Evolutionary conservation across 2,329 filamentous ascomycete species (phyloP), one percentile per base, ranked within the genome.

Genomic region (Waltergamsia citrina): DNA sequence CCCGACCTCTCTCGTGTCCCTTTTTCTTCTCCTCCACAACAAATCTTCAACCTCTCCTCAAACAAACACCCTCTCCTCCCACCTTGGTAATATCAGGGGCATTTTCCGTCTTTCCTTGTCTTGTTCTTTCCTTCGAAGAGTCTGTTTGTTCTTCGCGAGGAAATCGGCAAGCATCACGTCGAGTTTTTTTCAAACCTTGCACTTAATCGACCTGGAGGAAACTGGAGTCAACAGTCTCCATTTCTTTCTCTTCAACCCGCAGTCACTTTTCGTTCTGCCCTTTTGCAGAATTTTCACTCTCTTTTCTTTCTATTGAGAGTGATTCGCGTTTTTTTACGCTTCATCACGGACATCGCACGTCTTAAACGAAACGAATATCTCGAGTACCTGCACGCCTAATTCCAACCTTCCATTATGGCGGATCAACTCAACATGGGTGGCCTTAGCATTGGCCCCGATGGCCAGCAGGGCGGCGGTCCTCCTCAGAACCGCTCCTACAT

Each of bases 381-480:
- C 24, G 16, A 34, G 19, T 25, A 17, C 28, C 26, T 23, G 27
- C 16, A 31, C 5, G 46, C 37, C 34, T 41, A 36, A 42, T 37
- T 35, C 33, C 38, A 49, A 30, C 17, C 26, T 17, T 51, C 51
- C 65, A 80, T 61, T 55, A 87, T 87, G 82, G 82, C 82, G 59
- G 81, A 85, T 53, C 80, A 88, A 69, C 73, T 92, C 51, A 85
- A 86, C 69, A 87, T 90, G 74, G 74, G 71, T 56, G 76, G 78
- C 56, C 69, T 90, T 52, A 80, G 65, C 61, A 67, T 90, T 43
- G 76, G 62, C 38, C 56, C 57, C 38, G 57, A 59, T 21, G 57
- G 52, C 36, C 43, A 48, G 31, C 51, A 55, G 35, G 46, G 50
- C 30, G 46, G 43, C 34, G 44, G 29, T 20, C 41, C 47, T 31